Conservation (phyloP, 2,329 filamentous ascomycete species). For the Ophiosphaerella korrae region DNA sequence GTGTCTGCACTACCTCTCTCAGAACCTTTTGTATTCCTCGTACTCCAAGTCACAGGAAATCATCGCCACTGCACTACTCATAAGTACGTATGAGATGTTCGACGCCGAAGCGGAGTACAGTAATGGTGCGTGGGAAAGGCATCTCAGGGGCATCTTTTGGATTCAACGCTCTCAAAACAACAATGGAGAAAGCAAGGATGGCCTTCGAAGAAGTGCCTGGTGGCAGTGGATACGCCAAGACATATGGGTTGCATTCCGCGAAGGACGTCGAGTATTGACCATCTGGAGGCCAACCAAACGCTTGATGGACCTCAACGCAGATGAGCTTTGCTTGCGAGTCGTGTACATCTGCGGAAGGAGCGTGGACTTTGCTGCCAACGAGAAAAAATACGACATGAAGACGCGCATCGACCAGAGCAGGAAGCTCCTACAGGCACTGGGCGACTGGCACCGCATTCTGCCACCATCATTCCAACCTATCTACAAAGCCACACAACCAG, state of each 20-base stretch:
- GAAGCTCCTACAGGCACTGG: conserved; percentile 54
- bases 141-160: conserved; percentile 69
- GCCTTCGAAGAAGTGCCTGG: conserved; percentile 64
- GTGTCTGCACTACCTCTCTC: conserved; percentile 65
- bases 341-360: conserved; percentile 62
- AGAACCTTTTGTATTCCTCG: conserved; percentile 62
- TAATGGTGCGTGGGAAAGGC: conserved; percentile 62
- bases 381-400: conserved; percentile 51
- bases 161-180: conserved; percentile 67
- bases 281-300: conserved; percentile 62
- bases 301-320: conserved; percentile 54
- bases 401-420: conserved; percentile 55
- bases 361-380: conserved; percentile 63
- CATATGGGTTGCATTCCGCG: conserved; percentile 67
- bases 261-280: conserved; percentile 60
- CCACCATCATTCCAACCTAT: conserved; percentile 53
- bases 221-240: conserved; percentile 72
- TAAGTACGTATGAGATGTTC: conserved; percentile 71
- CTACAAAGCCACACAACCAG: conserved; percentile 30
- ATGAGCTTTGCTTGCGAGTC: conserved; percentile 60
- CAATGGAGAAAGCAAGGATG: conserved; percentile 60
- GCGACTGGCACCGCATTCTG: conserved; percentile 57
- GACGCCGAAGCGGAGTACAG: conserved; percentile 55
- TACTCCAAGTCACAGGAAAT: conserved; percentile 65
- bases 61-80: conserved; percentile 63